Evolutionary conservation across 495 filamentous ascomycete species (phyloP).

Genomic region (Penicillium dipodomyicola): DNA sequence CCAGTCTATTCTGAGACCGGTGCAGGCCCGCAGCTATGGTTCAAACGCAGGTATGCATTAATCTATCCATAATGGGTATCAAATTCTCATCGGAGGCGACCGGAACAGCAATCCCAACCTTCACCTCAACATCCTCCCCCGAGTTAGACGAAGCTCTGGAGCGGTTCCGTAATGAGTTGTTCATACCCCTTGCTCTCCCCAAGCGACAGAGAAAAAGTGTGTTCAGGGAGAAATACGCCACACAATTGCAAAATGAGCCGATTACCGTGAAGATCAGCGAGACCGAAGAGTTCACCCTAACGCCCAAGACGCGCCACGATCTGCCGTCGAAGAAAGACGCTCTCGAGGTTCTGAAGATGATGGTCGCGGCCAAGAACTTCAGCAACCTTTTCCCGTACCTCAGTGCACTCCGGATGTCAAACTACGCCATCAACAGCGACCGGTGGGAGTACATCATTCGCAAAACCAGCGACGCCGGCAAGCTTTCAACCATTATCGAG

Average conservation of each 20-base stretch:
- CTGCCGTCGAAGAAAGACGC: slow-evolving; percentile 38
- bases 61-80: background rate
- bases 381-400: slow-evolving; percentile 58
- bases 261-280: slow-evolving; percentile 57
- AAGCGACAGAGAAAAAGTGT: slow-evolving; percentile 53
- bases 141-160: slow-evolving; percentile 52
- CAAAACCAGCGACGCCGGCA: slow-evolving; percentile 35
- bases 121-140: slow-evolving; percentile 48
- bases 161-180: slow-evolving; percentile 59
- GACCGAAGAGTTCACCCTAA: slow-evolving; percentile 55
- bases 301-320: slow-evolving; percentile 42
- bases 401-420: slow-evolving; percentile 51
- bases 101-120: slow-evolving; percentile 45
- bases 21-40: slow-evolving; percentile 34
- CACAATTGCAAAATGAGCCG: slow-evolving; percentile 55
- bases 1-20: slow-evolving; percentile 32
- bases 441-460: slow-evolving; percentile 44
- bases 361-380: slow-evolving; percentile 58
- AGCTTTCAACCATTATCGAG: slow-evolving; percentile 51
- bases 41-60: slow-evolving; percentile 34
- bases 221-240: slow-evolving; percentile 49
- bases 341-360: slow-evolving; percentile 37
- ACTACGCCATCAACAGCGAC: slow-evolving; percentile 27
- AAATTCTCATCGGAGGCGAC: background rate
- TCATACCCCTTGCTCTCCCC: slow-evolving; percentile 63